phyloP scores from a whole-genome alignment of 2,329 filamentous ascomycete genomes.

The Aspergillus sp. region DNA sequence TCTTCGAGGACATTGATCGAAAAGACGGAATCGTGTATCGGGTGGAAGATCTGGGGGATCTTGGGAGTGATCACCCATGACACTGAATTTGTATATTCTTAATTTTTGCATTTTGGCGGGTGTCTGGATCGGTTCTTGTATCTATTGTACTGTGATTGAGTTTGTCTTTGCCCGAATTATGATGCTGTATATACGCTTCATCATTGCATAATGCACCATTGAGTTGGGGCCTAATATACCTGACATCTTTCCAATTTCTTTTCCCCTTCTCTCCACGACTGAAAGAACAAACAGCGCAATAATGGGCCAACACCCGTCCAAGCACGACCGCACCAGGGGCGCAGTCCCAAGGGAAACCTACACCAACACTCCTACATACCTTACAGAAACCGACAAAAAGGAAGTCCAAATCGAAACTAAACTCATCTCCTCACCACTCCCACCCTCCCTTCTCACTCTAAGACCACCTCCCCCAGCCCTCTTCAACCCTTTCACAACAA shows the following conservation, averaged over 20 bases:
- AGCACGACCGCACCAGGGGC: slow-evolving; percentile 6
- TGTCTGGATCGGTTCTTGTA: background rate
- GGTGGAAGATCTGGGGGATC: slow-evolving; percentile 1
- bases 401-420: too few relatives aligned
- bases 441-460: too few relatives aligned
- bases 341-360: slow-evolving; percentile 27
- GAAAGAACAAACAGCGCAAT: background rate
- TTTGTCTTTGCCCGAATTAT: background rate
- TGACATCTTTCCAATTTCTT: background rate
- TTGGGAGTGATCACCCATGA: background rate
- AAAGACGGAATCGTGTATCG: slow-evolving; percentile 10
- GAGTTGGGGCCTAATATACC: background rate
- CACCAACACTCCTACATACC: too few relatives aligned
- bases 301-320: slow-evolving; percentile 1
- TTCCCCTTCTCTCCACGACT: background rate
- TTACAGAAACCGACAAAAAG: too few relatives aligned
- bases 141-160: background rate
- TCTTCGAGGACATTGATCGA: slow-evolving; percentile 17
- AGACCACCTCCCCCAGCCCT: too few relatives aligned
- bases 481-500: background rate
- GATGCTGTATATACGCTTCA: background rate
- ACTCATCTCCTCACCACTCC: too few relatives aligned
- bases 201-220: background rate
- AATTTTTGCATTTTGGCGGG: background rate
- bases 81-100: background rate